A percentile compares a stretch with the other conserved stretches of the same genome.
phyloP scores from a whole-genome alignment of 2,329 filamentous ascomycete species.

The Setomelanomma holmii region DNA sequence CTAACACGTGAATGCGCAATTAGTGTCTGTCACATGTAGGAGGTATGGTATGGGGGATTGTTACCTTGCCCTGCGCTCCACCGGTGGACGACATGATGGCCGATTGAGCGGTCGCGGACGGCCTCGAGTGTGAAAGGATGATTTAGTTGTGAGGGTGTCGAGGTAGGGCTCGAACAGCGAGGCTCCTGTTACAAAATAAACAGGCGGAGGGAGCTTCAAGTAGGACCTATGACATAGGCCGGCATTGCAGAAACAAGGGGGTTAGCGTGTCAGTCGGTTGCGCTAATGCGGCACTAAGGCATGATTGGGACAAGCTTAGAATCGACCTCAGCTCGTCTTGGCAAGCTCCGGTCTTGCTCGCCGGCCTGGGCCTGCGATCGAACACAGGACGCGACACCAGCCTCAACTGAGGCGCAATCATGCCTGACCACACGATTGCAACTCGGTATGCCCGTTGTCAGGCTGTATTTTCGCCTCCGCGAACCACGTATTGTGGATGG shows the following conservation, averaged over 20 bases:
- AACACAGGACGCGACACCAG: conserved; percentile 3
- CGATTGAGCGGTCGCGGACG: conserved; percentile 11
- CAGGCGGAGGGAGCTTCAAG: neutral
- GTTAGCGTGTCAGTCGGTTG: neutral
- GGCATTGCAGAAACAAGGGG: neutral
- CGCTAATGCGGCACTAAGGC: neutral
- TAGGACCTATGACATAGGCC: neutral
- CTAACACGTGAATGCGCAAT: conserved; percentile 24
- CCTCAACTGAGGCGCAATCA: conserved; percentile 1
- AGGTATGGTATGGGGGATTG: neutral
- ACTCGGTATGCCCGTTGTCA: conserved; percentile 1
- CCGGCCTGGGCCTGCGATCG: neutral
- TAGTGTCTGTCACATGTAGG: neutral
- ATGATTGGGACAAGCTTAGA: neutral
- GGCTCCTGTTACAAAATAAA: neutral
- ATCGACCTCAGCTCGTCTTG: neutral
- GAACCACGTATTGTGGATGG: neutral
- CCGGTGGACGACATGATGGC: conserved; percentile 33
- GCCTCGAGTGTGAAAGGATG: conserved; percentile 8
- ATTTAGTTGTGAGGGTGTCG: neutral
- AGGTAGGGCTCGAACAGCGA: neutral
- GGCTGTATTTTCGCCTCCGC: neutral
- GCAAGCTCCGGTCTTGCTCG: neutral
- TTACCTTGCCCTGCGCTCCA: conserved; percentile 7
- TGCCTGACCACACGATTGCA: neutral